Evolutionary conservation across 2,329 filamentous ascomycete genomes (phyloP).

Genomic region (Phialophora verrucosa): DNA sequence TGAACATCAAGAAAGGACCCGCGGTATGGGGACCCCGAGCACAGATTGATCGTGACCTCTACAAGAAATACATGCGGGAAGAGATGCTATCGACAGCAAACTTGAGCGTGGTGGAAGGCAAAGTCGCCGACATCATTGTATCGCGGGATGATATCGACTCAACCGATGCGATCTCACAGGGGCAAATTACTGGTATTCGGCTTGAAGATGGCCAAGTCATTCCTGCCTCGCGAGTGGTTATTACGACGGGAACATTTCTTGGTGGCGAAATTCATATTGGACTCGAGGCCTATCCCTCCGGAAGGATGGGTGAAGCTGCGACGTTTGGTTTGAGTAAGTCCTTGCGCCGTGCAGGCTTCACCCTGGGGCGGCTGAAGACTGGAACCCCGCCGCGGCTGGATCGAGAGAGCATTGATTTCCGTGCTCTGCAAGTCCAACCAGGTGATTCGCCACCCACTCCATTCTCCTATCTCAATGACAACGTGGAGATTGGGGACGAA

Average conservation of each 20-base stretch:
- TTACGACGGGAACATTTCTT: constrained; percentile 95
- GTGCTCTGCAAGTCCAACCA: constrained; percentile 70
- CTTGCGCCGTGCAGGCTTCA: constrained; percentile 83
- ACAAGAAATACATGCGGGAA: constrained; percentile 87
- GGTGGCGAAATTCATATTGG: constrained; percentile 97
- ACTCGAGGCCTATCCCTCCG: constrained; percentile 80
- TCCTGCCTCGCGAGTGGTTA: constrained; percentile 79
- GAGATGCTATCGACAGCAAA: constrained; percentile 80
- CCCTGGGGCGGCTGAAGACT: constrained; percentile 89
- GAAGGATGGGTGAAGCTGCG: constrained; percentile 90
- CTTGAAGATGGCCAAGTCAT: constrained; percentile 87
- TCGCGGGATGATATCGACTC: constrained; percentile 57
- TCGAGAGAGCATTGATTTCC: constrained; percentile 79
- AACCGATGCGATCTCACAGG: constrained; percentile 61
- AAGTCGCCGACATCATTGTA: constrained; percentile 88
- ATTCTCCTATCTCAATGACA: constrained; percentile 87
- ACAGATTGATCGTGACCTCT: constrained; percentile 90
- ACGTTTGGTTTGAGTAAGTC: constrained; percentile 93
- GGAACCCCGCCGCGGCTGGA: constrained; percentile 91
- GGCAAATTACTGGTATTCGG: constrained; percentile 80
- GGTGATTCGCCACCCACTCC: constrained; percentile 87
- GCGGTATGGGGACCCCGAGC: constrained; percentile 97
- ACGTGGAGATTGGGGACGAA: constrained; percentile 70
- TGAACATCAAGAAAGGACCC: constrained; percentile 89
- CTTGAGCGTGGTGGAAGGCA: constrained; percentile 80